phyloP scores from a whole-genome alignment of 1,284 basidiomycete genomes.

The Irpex sp. region DNA sequence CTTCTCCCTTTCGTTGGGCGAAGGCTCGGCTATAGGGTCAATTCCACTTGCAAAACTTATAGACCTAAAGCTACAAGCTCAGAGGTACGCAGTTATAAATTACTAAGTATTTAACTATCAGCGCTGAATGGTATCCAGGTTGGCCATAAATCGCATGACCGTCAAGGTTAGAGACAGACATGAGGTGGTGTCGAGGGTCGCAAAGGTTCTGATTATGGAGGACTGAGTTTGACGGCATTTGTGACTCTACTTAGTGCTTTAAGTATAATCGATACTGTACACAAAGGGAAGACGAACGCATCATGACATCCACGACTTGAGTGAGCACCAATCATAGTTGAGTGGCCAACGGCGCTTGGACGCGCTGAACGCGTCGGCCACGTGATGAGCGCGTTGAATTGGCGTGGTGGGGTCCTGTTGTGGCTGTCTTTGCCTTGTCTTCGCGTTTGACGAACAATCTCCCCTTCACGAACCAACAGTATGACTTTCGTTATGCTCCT shows the following conservation, averaged over 20 bases:
- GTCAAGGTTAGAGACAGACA: slow-evolving; percentile 42
- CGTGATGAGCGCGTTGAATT: background rate
- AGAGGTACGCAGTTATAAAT: slow-evolving; percentile 34
- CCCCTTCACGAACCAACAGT: background rate
- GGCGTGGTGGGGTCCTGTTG: too few species aligned
- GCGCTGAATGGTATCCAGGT: slow-evolving; percentile 20
- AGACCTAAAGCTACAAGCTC: slow-evolving; percentile 45
- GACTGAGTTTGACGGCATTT: background rate
- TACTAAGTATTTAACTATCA: background rate
- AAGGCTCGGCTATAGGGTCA: slow-evolving; percentile 71
- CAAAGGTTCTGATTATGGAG: slow-evolving; percentile 22
- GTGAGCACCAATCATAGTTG: too few species aligned
- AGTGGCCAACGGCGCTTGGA: background rate
- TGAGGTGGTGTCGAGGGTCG: slow-evolving; percentile 36
- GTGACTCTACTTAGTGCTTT: too few species aligned
- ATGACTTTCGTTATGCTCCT: background rate
- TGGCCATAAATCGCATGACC: slow-evolving; percentile 10
- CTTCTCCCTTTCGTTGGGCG: slow-evolving; percentile 72
- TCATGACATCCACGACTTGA: too few species aligned
- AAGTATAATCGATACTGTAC: too few species aligned
- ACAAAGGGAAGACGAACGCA: too few species aligned
- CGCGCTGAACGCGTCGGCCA: background rate
- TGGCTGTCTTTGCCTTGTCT: background rate
- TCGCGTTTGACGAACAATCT: background rate
- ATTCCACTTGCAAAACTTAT: slow-evolving; percentile 57